Base-by-base conservation (phyloP, 306 rosid genomes). In the Quercus variabilis region DNA sequence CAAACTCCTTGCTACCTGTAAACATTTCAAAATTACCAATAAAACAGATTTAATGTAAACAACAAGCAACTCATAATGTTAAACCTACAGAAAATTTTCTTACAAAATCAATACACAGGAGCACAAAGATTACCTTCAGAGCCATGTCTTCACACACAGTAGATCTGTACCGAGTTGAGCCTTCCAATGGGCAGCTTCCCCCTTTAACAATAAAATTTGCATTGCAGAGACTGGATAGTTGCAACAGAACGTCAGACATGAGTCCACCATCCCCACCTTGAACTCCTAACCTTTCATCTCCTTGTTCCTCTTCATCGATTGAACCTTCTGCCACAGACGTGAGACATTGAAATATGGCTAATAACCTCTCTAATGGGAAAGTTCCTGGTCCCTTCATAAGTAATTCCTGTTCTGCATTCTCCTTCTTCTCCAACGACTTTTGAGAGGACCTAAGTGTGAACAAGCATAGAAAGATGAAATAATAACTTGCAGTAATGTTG, bases 331-430 rank as follows among this genome's bases (percentile, higher is more conserved):
- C 86, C 31, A 90, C 90, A 17, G 99, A 92, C 31, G 94, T 86
- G 69, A 92, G 82, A 79, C 97, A 92, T 71, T 92, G 98, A 86
- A 92, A 95, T 80, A 95, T 92, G 86, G 99, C 98, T 79, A 95
- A 85, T 81, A 95, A 86, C 82, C 98, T 91, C 87, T 95, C 99
- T 73, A 95, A 35, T 79, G 99, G 98, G 80, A 92, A 95, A 70
- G 96, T 86, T 86, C 99, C 99, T 13, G 99, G 99, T 65, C 97
- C 97, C 90, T 92, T 95, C 96, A 87, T 86, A 55, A 92, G 89
- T 74, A 78, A 68, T 71, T 95, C 98, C 81, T 91, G 92, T 83
- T 95, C 95, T 75, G 84, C 91, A 75, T 75, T 86, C 79, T 95
- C 98, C 79, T 95, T 92, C 85, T 84, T 80, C 81, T 91, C 96